Evolutionary conservation across 2,329 filamentous ascomycete species (phyloP), one percentile per base, ranked within the genome.

Genomic region (Penicillium sp.): DNA sequence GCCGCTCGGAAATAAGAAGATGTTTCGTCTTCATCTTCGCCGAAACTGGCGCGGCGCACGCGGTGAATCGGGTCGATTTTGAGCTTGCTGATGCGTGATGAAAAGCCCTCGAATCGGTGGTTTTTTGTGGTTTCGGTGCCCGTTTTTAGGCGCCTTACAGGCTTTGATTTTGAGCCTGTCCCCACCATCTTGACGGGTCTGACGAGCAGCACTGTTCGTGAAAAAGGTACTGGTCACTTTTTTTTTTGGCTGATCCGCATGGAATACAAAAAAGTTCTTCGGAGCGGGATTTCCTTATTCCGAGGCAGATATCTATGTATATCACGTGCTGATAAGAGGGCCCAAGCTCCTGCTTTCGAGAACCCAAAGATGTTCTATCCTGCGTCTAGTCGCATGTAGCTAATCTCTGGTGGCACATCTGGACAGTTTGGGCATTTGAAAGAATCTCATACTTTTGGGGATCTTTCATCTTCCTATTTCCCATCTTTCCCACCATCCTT

Each of bases 1-100:
- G 90, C 87, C 44, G 86, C 86, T 65, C 87, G 85, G 66, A 99
- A 92, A 75, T 96, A 94, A 20, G 93, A 97, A n/a, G 89, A 89
- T 29, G 86, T 85, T 22, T 87, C 82, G 58, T 87, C 85, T 68
- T 88, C 81, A 73, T 92, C 88, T 79, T 88, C 85, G 60, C 92
- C 89, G 77, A 94, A 86, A 87, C 78, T 95, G 85, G 72, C 72
- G 38, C 89, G 88, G 75, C 92, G 90, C 67, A 95, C 89, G 76
- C 88, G 88, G 74, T 94, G 91, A 65, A 99, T 84, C 44, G 94
- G 94, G 69, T 99, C 93, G 77, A 99, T 88, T 76, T 90, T 94
- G 70, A 97, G 84, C 74, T 92, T 94, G 61, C 90, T 85, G 72
- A 97, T 90, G 74, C 95, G 94, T 70, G 88, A 85, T 57, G 88